Conservation (phyloP, 371 early-diverging fungal genomes). For the Mucor racemosus region DNA sequence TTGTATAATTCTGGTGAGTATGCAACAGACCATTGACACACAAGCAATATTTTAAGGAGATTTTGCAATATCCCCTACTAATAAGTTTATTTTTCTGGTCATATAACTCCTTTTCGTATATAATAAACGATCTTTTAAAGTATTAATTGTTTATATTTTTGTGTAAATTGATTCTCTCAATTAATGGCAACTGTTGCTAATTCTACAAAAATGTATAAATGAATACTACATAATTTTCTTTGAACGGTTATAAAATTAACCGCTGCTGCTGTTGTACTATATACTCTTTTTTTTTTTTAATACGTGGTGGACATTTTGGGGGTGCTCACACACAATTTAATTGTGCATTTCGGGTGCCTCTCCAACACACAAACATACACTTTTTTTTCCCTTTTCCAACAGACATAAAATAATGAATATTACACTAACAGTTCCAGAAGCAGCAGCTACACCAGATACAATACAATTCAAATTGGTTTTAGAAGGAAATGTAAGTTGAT, state of each 20-base stretch:
- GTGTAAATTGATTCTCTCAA: neutral
- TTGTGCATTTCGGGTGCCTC: neutral
- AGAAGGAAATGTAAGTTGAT: slow-evolving; percentile 33
- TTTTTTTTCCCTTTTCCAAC: neutral
- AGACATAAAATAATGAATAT: slow-evolving; percentile 7
- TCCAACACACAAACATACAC: neutral
- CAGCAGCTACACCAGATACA: slow-evolving; percentile 64
- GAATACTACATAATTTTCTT: neutral
- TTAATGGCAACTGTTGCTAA: neutral
- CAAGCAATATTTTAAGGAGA: slow-evolving; percentile 1
- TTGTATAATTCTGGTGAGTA: neutral
- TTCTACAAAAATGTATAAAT: slow-evolving; percentile 2
- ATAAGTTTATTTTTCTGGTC: neutral
- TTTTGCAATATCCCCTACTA: neutral
- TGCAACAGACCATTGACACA: neutral
- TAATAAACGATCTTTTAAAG: neutral
- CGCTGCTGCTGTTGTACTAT: neutral
- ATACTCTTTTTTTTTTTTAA: neutral
- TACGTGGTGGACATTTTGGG: neutral
- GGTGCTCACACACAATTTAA: slow-evolving; percentile 1
- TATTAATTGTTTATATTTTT: slow-evolving; percentile 5
- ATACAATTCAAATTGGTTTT: slow-evolving; percentile 66
- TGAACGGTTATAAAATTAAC: neutral
- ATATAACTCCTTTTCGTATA: neutral
- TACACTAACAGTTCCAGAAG: slow-evolving; percentile 53